Evolutionary conservation across 2,329 filamentous ascomycete genomes (phyloP), one percentile per base, ranked within the genome.

Genomic region (Paecilomyces sp.): DNA sequence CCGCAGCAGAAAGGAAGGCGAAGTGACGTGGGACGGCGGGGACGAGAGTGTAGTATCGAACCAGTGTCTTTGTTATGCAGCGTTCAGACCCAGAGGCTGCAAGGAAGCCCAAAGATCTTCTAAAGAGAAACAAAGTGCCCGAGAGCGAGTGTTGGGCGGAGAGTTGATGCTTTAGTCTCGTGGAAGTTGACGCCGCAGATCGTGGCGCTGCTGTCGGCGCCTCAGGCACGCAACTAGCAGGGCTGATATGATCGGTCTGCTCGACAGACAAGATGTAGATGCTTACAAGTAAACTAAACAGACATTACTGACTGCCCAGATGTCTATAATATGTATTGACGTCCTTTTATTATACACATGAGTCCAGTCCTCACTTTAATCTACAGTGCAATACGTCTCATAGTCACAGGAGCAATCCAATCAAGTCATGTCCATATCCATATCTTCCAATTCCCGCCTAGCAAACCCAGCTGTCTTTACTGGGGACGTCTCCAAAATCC

Each of bases 401-500:
- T 22, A n/a, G 18, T 9, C 15, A 18, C 36, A 47, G 4, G 18
- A 18, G 36, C 7, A 47, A 47, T 15, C 41, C 15, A 47, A n/a
- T 47, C 15, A 47, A 47, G n/a, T 3, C n/a, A 18, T 18, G 18
- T 47, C 41, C 25, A 28, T 28, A 28, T 28, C 6, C 25, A 28
- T 28, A 33, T 54, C 52, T 54, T 54, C 52, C 22, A 54, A 36
- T 33, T 11, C 7, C n/a, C 54, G 15, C n/a, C 12, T 13, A 18
- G 31, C 54, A 33, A 33, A 30, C 22, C 54, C 12, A 55, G 5
- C 41, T 47, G 54, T 34, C 54, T 50, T 58, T 30, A 55, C 24
- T 0, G 55, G 55, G 8, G 55, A 57, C n/a, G 51, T 69, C 60
- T 74, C 68, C 52, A 77, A 62, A 50, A 74, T 61, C 74, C 72